phyloP scores from a whole-genome alignment of 345 rosid genomes.

The Salix dunnii region DNA sequence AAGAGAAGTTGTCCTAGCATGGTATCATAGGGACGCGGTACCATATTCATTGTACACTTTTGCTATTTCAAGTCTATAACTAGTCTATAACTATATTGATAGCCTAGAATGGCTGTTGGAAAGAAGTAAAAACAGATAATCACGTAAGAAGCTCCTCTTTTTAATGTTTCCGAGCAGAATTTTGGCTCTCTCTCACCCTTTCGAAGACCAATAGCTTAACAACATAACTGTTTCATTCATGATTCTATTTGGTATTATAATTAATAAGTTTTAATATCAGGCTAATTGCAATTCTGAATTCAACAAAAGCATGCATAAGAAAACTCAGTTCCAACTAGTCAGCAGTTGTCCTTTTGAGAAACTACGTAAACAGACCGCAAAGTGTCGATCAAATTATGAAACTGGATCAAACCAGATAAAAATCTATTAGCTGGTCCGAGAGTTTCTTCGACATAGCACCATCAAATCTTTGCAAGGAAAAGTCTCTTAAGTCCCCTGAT shows the following conservation, averaged over 20 bases:
- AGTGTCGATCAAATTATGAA: not conserved
- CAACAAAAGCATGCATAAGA: not conserved
- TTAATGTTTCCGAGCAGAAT: not conserved
- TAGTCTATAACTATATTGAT: not conserved
- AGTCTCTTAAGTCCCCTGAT: not conserved
- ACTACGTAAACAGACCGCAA: not conserved
- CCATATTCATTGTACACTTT: not conserved
- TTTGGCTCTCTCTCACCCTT: not conserved
- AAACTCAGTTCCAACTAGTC: not conserved
- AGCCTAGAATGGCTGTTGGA: not conserved
- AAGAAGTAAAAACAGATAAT: not conserved
- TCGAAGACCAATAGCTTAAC: not conserved
- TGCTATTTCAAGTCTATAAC: not conserved
- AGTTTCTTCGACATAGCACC: not conserved
- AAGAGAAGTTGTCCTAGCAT: not conserved
- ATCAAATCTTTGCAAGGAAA: not conserved
- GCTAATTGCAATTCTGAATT: not conserved
- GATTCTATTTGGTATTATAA: too few relatives aligned
- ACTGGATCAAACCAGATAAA: not conserved
- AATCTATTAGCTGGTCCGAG: not conserved
- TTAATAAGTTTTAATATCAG: not conserved
- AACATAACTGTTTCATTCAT: not conserved
- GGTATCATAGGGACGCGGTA: not conserved
- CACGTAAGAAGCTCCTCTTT: not conserved
- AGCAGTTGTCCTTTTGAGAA: not conserved